Base-by-base conservation (phyloP, 1,139 yeast species). In the Blastobotrys serpentis region DNA sequence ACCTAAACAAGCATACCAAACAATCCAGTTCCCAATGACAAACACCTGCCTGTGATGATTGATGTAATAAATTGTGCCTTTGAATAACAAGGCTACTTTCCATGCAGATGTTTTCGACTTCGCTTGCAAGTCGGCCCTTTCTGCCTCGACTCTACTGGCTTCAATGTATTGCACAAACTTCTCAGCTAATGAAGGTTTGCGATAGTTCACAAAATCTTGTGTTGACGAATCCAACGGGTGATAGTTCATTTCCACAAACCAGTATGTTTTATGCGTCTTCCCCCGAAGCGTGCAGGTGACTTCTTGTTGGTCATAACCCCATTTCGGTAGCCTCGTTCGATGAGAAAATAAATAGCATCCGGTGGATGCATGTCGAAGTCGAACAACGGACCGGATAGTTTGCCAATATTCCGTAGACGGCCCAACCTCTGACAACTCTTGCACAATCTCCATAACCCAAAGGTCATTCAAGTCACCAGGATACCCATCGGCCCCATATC, bases 261-360 rank as follows among this genome's bases (percentile, higher is more conserved):
- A 86, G 41, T 77, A 65, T 0, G 90, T 73, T 56, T 80, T 77
- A 10, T 77, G 75, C 30, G 72, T 65, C 2, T 77, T 77, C 10
- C 95, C 88, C 30, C 76, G 77, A 38, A 78, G 77, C 30, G 85
- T 76, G 65, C 96, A 88, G 18, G 84, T 67, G 2, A 86, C 87
- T 67, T 88, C 96, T 63, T 81, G 82, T 59, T 85, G 94, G 29
- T 73, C 71, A 54, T 72, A 73, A 0, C 82, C 94, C 88, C 89
- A 84, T 1, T 72, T 73, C 2, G 94, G 94, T 37, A 87, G 69
- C 55, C 71, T 75, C 5, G 73, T 73, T 29, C 75, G 76, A 60
- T 86, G 94, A 5, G 85, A 77, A 53, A 85, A 64, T 43, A 87
- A 61, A 16, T 72, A 71, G 64, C 96, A 87, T 21, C 70, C 69